Evolutionary conservation across 2,329 filamentous ascomycete species (phyloP), one percentile per base, ranked within the genome.

Genomic region (Xylaria sp.): DNA sequence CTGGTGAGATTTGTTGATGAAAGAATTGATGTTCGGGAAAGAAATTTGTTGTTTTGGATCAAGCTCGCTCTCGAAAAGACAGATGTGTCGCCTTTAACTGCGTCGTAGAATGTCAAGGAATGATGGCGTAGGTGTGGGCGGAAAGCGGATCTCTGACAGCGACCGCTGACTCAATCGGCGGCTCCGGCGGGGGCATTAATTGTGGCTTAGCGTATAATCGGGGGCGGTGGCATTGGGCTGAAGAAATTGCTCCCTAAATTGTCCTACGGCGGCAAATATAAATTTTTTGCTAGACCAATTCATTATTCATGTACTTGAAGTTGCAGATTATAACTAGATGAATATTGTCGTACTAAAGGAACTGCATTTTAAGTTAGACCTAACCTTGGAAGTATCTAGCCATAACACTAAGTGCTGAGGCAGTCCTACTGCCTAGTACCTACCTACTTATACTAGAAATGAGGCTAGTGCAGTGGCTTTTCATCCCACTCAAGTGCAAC

Each of bases 71-170:
- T 15, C 25, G 25, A 33, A 43, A 56, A 46, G 63, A 43, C 28
- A 36, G 54, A 64, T 56, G 41, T 52, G 49, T 63, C n/a, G 43
- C 46, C 41, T 72, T 74, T 59, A 72, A 73, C 71, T 66, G 65
- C 67, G 70, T 61, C 68, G 73, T 78, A 70, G 77, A 78, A 78
- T 72, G 73, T 72, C 64, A 77, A 76, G 75, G 77, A 78, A 78
- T 74, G 73, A 73, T 74, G 73, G 73, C 71, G 69, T 71, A 75
- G 60, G 28, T 58, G 74, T 75, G 74, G 73, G 72, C 71, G 75
- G 72, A 74, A 74, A 73, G 72, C 72, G 75, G 75, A 73, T 71
- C 72, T 71, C 28, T 63, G 10, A 28, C 55, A 58, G 33, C 48
- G 51, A 8, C 56, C 65, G 74, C 76, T 79, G 77, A 79, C 66